Evolutionary conservation across 768 basidiomycete genomes (phyloP), one percentile per base, ranked within the genome.

Genomic region (Strobilomyces dryophilus): DNA sequence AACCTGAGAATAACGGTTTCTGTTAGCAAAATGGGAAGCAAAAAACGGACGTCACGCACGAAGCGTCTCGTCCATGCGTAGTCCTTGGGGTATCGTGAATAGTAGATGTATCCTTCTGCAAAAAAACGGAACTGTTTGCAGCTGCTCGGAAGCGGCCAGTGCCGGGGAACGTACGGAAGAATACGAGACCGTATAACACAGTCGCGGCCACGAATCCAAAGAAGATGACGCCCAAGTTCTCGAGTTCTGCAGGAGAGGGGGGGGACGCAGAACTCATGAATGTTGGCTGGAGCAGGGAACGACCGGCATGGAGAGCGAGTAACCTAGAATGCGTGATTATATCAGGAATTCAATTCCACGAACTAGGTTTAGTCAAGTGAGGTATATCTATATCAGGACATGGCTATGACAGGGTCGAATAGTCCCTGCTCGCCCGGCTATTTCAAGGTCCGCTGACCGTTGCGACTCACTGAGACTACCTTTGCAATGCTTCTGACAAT

Each of bases 161-260:
- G 3, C 17, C 17, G 4, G 43, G 24, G n/a, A 20, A 60, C 67
- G 8, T 47, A 65, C 68, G 69, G 55, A 69, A 69, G 51, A 69
- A 71, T 26, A 69, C 69, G 34, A 69, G 57, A 31, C 68, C 69
- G n/a, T 69, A 71, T 14, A 69, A 52, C 1, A 66, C 52, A 2
- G 60, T 63, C 6, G 68, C 51, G 7, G 52, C 50, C 10, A 64
- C 58, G 41, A 69, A 69, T 5, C 70, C 68, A 21, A 63, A 5
- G 45, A 68, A 70, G 35, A 70, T 47, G 18, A 57, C 51, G 21
- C 55, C 47, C 27, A 69, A 43, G 14, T 65, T 71, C 52, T 68
- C 62, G 8, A 57, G 17, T 52, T 66, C 68, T 26, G 53, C 46
- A 5, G 50, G 12, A 32, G 70, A 61, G 2, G 60, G 54, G 12